These are phyloP conservation scores for Darksidea phi DNA, from an alignment of 495 filamentous ascomycete genomes.

Conservation along the genomic window DNA sequence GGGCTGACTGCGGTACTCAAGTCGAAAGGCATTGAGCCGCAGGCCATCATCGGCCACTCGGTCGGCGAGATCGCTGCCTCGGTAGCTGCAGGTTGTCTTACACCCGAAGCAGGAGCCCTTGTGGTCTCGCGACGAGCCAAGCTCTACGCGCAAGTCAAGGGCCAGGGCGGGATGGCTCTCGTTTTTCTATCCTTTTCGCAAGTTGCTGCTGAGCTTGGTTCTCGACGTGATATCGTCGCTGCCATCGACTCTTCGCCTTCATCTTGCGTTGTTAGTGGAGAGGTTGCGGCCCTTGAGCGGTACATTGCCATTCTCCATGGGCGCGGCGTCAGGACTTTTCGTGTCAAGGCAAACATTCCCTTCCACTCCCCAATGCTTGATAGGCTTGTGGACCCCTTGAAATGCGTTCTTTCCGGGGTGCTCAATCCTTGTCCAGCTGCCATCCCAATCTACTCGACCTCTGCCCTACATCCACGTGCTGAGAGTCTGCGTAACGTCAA, in stretches of 20 bases:
- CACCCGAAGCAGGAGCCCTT: constrained; percentile 38
- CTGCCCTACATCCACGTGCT: constrained; percentile 33
- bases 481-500: constrained; percentile 28
- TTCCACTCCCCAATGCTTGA: constrained; percentile 45
- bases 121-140: constrained; percentile 41
- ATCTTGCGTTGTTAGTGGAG: constrained; percentile 45
- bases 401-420: constrained; percentile 22
- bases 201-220: constrained; percentile 29
- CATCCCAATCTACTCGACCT: constrained; percentile 46
- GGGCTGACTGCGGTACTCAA: constrained; percentile 37
- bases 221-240: constrained; percentile 38
- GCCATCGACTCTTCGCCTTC: constrained; percentile 50
- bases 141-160: constrained; percentile 46
- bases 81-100: constrained; percentile 40
- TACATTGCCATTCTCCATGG: constrained; percentile 23
- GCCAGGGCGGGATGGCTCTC: constrained; percentile 54
- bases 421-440: constrained; percentile 35
- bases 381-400: constrained; percentile 37
- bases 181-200: constrained; percentile 51
- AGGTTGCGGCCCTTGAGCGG: constrained; percentile 29
- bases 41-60: constrained; percentile 45
- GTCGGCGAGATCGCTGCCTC: constrained; percentile 43
- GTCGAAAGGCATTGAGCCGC: constrained; percentile 34
- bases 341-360: constrained; percentile 41
- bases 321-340: constrained; percentile 36